Evolutionary conservation across 2,329 filamentous ascomycete species (phyloP), one percentile per base, ranked within the genome.

Genomic region (Cercospora zeae-maydis): DNA sequence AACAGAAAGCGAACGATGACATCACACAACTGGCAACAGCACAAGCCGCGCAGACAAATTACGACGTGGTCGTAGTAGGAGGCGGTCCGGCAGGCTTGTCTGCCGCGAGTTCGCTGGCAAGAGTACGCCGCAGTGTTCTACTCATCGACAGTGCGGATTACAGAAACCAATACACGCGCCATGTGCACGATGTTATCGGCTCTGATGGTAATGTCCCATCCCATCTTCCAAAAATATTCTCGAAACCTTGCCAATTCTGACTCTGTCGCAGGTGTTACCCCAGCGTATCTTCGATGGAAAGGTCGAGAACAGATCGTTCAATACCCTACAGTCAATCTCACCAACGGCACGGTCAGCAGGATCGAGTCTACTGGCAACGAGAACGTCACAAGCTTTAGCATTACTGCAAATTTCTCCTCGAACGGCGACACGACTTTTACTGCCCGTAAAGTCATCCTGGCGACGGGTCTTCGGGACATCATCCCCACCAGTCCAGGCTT

Each of bases 91-190:
- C 64, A 10, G 69, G 68, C 10, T 63, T 71, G 30, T 63, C 64
- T n/a, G 58, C 64, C 14, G 69, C 67, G 24, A 65, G 69, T n/a
- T 65, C 57, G 10, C 62, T 70, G 13, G 65, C 62, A 24, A 65
- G 70, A n/a, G 63, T 68, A 9, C 57, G 67, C 42, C 64, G 67
- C 27, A 68, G 61, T 7, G 66, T 59, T 30, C 19, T 66, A 2
- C 52, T 71, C n/a, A 66, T 71, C 55, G 64, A 64, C 33, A 59
- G 65, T 21, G 64, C 57, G 45, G 61, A 62, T 5, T 72, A 69
- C 49, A 64, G 70, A 14, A 72, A 72, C 31, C 61, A 67, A 16
- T 64, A 63, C 30, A 63, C 63, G 21, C 52, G 64, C 24, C 36
- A 62, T 59, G 37, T 69, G 65, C 60, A 66, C 53, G 39, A 64